A percentile compares a stretch with the other conserved stretches of the same genome.
Evolutionary conservation across 2,329 filamentous ascomycete genomes (phyloP).

Genomic region (Dactylellina cionopaga): DNA sequence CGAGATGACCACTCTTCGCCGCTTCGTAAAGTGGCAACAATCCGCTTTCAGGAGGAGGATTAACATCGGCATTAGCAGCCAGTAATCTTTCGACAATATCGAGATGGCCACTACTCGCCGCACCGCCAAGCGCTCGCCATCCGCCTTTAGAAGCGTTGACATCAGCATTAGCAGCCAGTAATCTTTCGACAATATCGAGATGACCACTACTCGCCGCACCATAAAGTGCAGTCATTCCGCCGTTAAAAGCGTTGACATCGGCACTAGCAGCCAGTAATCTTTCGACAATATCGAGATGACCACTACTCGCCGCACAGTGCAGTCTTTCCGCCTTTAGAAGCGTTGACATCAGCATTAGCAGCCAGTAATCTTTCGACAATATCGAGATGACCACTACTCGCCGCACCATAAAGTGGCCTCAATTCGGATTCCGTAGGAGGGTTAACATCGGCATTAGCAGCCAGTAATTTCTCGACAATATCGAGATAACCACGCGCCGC

Average conservation of each 20-base stretch:
- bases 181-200: too few relatives aligned
- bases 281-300: background rate
- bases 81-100: background rate
- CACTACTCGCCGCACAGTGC: background rate
- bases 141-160: too few relatives aligned
- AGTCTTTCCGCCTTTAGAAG: background rate
- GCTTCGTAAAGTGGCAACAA: background rate
- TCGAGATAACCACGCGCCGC: background rate
- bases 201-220: background rate
- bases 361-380: background rate
- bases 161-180: too few relatives aligned
- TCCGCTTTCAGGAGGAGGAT: background rate
- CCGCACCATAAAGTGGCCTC: background rate
- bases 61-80: too few relatives aligned
- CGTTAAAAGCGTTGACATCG: background rate
- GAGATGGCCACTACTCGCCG: background rate
- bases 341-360: conserved; percentile 4
- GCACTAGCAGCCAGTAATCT: background rate
- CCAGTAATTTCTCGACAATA: conserved; percentile 11
- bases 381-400: background rate
- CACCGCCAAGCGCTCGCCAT: too few relatives aligned
- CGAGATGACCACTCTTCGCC: background rate
- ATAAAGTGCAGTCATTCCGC: background rate
- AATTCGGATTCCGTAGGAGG: background rate
- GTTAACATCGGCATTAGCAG: conserved; percentile 2